Base-by-base conservation (phyloP, 768 basidiomycete species). In the Phaffia tasmanica region DNA sequence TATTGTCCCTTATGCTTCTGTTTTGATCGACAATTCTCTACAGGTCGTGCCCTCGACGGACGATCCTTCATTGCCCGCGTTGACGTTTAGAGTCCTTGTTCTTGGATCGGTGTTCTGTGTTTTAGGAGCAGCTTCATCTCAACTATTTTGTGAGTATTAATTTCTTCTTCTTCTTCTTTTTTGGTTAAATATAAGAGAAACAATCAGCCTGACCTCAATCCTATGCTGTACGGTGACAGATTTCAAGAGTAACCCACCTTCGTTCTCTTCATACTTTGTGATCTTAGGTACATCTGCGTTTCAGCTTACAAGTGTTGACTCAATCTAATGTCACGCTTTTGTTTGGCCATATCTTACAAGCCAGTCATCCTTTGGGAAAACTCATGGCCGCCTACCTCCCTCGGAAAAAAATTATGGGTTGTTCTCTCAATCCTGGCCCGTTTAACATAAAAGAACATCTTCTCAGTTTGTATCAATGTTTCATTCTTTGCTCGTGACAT, bases 31-130 rank as follows among this genome's bases (percentile, higher is more conserved):
- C 11, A 42, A 42, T 11, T 19, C 11, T 19, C 6, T 19, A 18
- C 57, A 75, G 75, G 71, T 72, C 7, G 74, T 76, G 2, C 76
- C 77, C 7, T 70, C 72, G 2, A 75, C 74, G 3, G 77, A 77
- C 68, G 76, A 77, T 57, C 74, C 76, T 0, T 64, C 72, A 2
- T 62, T 76, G 19, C 75, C 76, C 0, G 74, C 75, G 0, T 64
- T 77, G 35, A 77, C 77, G 0, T 65, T 75, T 6, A 69, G 77
- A 19, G 74, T 72, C 27, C 62, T 77, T 18, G n/a, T 76, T 18
- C 71, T 77, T 23, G 76, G 76, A 15, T 67, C 68, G 1, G 46
- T 73, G 2, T 77, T 77, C 70, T 76, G 75, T 49, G 58, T 75
- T 6, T 48, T 76, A 0, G 77, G 76, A 6, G 76, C 77, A 7